Conservation (phyloP, 768 basidiomycete species). For the Ramaria sp. region DNA sequence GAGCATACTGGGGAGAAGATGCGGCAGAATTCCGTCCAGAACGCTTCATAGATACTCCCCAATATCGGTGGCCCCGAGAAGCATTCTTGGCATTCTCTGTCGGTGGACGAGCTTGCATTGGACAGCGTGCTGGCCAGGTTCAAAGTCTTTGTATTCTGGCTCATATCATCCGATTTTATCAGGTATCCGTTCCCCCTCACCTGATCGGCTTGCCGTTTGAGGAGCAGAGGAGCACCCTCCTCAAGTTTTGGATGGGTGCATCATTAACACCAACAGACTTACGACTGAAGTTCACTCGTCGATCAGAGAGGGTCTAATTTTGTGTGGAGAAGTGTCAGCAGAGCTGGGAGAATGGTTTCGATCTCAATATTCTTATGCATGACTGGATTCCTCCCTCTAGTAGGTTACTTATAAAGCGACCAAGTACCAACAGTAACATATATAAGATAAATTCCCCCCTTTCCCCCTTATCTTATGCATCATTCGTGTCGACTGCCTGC, state of each 20-base stretch:
- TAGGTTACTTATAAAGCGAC: no score
- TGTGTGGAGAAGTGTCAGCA: no score
- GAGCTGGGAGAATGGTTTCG: no score
- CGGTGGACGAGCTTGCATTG: slow-evolving; percentile 37
- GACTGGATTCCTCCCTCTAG: no score
- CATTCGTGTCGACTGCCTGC: no score
- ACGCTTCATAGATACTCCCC: slow-evolving; percentile 37
- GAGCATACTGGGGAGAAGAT: slow-evolving; percentile 40
- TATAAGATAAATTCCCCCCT: no score
- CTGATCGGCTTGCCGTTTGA: slow-evolving; percentile 19
- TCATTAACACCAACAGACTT: slow-evolving; percentile 6
- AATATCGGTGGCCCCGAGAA: slow-evolving; percentile 41
- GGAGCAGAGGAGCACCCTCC: slow-evolving; percentile 23
- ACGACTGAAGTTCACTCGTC: not conserved
- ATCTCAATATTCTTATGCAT: no score
- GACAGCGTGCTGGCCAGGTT: slow-evolving; percentile 35
- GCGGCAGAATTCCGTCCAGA: slow-evolving; percentile 34
- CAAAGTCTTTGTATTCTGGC: slow-evolving; percentile 34
- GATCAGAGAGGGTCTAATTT: no score
- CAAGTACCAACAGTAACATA: no score
- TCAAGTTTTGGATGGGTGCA: slow-evolving; percentile 17
- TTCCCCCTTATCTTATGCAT: no score
- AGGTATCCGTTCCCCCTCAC: slow-evolving; percentile 28
- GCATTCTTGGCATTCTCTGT: slow-evolving; percentile 37
- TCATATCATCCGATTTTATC: slow-evolving; percentile 30